phyloP scores from a whole-genome alignment of 495 filamentous ascomycete genomes.

The Aspergillus cavernicola region DNA sequence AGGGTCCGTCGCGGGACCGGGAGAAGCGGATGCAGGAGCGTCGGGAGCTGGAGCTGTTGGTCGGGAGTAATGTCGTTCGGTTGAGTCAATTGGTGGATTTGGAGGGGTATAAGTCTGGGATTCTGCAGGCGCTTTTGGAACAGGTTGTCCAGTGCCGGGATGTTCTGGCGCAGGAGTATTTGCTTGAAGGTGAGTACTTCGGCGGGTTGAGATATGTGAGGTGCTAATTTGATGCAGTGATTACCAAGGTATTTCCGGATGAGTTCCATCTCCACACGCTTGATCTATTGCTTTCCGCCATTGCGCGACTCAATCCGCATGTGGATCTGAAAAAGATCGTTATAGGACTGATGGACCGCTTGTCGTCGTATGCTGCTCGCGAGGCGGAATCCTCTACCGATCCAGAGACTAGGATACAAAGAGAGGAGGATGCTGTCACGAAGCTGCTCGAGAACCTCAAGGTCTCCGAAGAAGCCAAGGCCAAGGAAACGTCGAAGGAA shows the following conservation, averaged over 20 bases:
- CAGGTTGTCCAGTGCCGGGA: slow-evolving; percentile 98
- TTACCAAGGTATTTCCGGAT: slow-evolving; percentile 98
- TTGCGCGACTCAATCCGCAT: slow-evolving; percentile 85
- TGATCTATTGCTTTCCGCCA: slow-evolving; percentile 88
- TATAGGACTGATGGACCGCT: slow-evolving; percentile 93
- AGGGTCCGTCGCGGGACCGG: slow-evolving; percentile 91
- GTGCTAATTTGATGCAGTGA: slow-evolving; percentile 54
- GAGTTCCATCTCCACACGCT: slow-evolving; percentile 96
- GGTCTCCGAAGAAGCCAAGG: slow-evolving; percentile 54
- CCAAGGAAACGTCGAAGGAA: slow-evolving; percentile 35
- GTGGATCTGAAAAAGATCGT: slow-evolving; percentile 98
- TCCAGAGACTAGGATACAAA: slow-evolving; percentile 66
- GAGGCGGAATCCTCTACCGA: slow-evolving; percentile 77
- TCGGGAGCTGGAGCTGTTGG: slow-evolving; percentile 90
- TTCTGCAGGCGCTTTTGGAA: slow-evolving; percentile 83
- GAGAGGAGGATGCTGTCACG: slow-evolving; percentile 78
- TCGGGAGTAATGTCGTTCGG: slow-evolving; percentile 92
- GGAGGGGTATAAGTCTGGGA: slow-evolving; percentile 86
- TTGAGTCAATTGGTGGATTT: slow-evolving; percentile 95
- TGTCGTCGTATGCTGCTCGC: slow-evolving; percentile 86
- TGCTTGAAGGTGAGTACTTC: slow-evolving; percentile 66
- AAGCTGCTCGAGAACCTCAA: slow-evolving; percentile 73
- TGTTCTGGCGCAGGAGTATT: slow-evolving; percentile 94
- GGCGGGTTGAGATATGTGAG: neutral
- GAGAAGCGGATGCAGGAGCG: slow-evolving; percentile 91